Percentiles rank a stretch among this genome's conserved stretches.
Conservation (phyloP, 768 basidiomycete genomes). For the Cytidiella melzeri region DNA sequence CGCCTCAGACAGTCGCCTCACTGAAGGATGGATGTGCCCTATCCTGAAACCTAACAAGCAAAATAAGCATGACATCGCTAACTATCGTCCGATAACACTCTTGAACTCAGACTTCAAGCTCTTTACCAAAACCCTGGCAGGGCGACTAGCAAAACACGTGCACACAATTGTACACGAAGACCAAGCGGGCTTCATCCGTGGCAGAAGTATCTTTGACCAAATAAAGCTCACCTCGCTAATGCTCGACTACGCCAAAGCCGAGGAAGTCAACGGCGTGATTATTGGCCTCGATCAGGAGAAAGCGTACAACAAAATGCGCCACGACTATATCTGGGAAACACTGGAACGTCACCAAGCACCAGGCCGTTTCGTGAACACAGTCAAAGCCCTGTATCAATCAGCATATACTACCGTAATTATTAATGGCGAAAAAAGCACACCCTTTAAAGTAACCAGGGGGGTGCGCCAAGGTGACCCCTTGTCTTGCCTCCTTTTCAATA, state of each 20-base stretch:
- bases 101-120: constrained; percentile 21
- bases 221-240: constrained; percentile 5
- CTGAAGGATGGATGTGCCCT: constrained; percentile 15
- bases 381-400: constrained; percentile 9
- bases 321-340: constrained; percentile 13
- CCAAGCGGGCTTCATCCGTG: constrained; percentile 16
- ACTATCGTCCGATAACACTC: constrained; percentile 15
- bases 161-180: neutral
- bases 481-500: constrained; percentile 16
- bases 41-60: constrained; percentile 15
- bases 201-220: constrained; percentile 14
- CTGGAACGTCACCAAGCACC: constrained; percentile 7
- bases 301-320: constrained; percentile 14
- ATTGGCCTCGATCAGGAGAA: constrained; percentile 17
- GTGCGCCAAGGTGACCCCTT: constrained; percentile 20
- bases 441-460: constrained; percentile 9
- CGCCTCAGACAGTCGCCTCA: neutral
- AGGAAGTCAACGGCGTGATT: constrained; percentile 10
- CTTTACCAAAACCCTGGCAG: constrained; percentile 9
- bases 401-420: constrained; percentile 12
- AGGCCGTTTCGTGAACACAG: constrained; percentile 1
- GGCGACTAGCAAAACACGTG: constrained; percentile 3
- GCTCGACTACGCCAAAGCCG: constrained; percentile 8
- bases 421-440: constrained; percentile 2
- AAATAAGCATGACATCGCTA: constrained; percentile 6